Evolutionary conservation across 139 green algal species (phyloP).

Genomic region (Tetraselmis striata): DNA sequence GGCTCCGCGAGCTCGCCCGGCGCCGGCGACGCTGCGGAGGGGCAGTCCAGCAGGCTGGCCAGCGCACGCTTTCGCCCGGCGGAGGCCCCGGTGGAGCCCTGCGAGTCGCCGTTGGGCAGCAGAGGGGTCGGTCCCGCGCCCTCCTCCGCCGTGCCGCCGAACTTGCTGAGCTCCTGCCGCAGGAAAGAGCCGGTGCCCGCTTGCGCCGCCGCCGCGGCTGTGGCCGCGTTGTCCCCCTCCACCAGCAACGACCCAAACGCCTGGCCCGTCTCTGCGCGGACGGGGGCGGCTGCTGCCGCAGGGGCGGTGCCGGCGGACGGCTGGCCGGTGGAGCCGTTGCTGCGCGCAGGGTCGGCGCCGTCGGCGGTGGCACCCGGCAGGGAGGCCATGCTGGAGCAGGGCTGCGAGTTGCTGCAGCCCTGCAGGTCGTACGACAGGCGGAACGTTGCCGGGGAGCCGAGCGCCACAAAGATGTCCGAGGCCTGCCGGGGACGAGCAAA

Average conservation of each 20-base stretch:
- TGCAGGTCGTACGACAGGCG: not conserved
- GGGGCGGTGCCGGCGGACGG: too few relatives aligned
- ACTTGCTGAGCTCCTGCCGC: not conserved
- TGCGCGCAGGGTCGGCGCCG: not conserved
- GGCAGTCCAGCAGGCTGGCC: too few relatives aligned
- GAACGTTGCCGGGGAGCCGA: not conserved
- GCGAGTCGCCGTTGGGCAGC: not conserved
- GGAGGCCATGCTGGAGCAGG: not conserved
- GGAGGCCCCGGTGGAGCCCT: not conserved
- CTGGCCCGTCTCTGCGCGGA: not conserved
- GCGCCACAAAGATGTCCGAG: not conserved
- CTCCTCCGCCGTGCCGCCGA: too few relatives aligned
- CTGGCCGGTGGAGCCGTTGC: not conserved
- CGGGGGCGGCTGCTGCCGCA: too few relatives aligned
- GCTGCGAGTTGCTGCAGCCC: not conserved
- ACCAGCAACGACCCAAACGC: not conserved
- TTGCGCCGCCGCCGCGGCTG: not conserved
- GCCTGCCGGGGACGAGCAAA: too few relatives aligned
- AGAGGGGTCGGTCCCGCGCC: not conserved
- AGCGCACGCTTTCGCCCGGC: too few relatives aligned
- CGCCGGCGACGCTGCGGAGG: too few relatives aligned
- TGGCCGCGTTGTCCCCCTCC: not conserved
- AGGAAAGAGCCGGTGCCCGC: not conserved
- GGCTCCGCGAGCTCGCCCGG: too few relatives aligned
- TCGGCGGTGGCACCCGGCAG: not conserved